phyloP scores from a whole-genome alignment of 768 basidiomycete genomes.

The Boletus subcaerulescens region DNA sequence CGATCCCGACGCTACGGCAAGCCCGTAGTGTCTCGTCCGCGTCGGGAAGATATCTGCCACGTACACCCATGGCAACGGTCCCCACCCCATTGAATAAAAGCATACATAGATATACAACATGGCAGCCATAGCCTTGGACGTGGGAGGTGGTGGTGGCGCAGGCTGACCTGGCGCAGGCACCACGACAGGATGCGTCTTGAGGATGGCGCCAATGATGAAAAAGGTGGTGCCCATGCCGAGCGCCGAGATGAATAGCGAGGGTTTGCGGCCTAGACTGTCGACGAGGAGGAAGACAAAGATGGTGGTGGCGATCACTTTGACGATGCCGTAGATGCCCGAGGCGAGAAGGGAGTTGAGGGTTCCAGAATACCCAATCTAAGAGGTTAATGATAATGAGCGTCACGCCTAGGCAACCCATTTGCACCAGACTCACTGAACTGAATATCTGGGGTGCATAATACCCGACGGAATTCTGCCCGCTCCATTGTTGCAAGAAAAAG shows the following conservation, averaged over 20 bases:
- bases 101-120: conserved; percentile 85
- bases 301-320: conserved; percentile 65
- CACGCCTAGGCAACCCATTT: neutral
- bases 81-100: conserved; percentile 89
- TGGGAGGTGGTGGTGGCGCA: conserved; percentile 45
- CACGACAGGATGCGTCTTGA: conserved; percentile 65
- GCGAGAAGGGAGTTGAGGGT: conserved; percentile 62
- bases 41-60: conserved; percentile 87
- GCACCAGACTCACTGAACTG: conserved; percentile 40
- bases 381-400: neutral
- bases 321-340: conserved; percentile 65
- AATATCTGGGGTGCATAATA: conserved; percentile 80
- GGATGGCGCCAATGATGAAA: conserved; percentile 81
- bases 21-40: conserved; percentile 76
- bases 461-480: conserved; percentile 79
- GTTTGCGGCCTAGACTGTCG: conserved; percentile 65
- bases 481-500: conserved; percentile 80
- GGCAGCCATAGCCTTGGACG: conserved; percentile 77
- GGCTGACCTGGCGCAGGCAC: conserved; percentile 40
- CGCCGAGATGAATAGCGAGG: conserved; percentile 69
- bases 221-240: conserved; percentile 77
- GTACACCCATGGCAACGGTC: conserved; percentile 64
- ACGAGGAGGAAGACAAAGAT: conserved; percentile 67
- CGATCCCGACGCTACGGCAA: conserved; percentile 69
- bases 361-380: conserved; percentile 63